These are phyloP conservation scores for Candida coleopterorum DNA, from an alignment of 805 yeast genomes.

Conservation along the genomic window DNA sequence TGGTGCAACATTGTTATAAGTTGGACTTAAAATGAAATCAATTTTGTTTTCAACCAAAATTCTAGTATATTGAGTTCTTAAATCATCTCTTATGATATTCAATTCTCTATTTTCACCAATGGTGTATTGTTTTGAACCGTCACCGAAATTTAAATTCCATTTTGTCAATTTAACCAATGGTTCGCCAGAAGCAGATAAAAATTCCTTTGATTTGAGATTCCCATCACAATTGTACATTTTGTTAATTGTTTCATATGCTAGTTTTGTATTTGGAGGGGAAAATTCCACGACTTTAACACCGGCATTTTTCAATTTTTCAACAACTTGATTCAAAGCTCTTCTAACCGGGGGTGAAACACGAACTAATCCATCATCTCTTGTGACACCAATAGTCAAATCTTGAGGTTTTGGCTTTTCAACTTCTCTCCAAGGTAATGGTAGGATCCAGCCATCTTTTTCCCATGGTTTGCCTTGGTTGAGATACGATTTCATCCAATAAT, in stretches of 20 bases:
- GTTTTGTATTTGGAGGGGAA: conserved; percentile 52
- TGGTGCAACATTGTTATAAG: conserved; percentile 70
- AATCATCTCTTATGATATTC: conserved; percentile 50
- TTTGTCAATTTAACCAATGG: conserved; percentile 61
- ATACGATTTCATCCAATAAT: conserved; percentile 59
- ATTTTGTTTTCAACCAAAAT: conserved; percentile 50
- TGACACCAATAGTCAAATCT: conserved; percentile 53
- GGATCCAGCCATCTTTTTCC: conserved; percentile 43
- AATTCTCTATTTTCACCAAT: conserved; percentile 52
- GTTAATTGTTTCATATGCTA: conserved; percentile 56
- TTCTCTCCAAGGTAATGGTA: conserved; percentile 52
- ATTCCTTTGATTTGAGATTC: conserved; percentile 48
- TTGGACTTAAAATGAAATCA: conserved; percentile 66
- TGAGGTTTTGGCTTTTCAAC: conserved; percentile 36
- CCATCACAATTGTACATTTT: conserved; percentile 65
- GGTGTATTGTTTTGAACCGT: conserved; percentile 45
- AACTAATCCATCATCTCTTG: conserved; percentile 61
- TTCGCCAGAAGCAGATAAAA: conserved; percentile 61
- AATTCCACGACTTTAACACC: conserved; percentile 56
- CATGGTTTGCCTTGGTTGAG: conserved; percentile 64
- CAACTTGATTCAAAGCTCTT: conserved; percentile 53
- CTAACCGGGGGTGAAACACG: conserved; percentile 63
- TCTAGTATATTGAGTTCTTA: conserved; percentile 54
- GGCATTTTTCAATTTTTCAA: conserved; percentile 49
- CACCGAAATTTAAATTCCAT: conserved; percentile 55